A percentile compares a stretch with the other conserved stretches of the same genome.
These are phyloP conservation scores for Trichosporon coremiiforme DNA, from an alignment of 1,284 basidiomycete species.

Conservation along the genomic window DNA sequence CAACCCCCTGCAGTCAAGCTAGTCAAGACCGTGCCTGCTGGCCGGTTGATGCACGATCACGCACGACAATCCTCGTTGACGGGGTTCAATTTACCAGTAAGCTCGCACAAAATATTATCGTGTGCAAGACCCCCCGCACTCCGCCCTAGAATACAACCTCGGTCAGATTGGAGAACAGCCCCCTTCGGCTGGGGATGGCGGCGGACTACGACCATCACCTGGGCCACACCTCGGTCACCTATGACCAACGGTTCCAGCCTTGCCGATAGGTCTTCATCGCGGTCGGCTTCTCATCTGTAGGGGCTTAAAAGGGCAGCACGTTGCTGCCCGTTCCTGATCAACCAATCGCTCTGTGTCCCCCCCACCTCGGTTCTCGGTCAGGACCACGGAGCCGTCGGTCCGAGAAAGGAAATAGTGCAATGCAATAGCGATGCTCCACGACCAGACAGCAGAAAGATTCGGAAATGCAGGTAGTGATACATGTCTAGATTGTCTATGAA, in stretches of 20 bases:
- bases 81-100: too few relatives aligned
- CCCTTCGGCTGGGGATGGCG: neutral
- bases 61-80: neutral
- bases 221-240: slow-evolving; percentile 1
- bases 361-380: neutral
- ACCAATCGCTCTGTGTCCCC: neutral
- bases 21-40: neutral
- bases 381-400: neutral
- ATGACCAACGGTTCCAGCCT: neutral
- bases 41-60: neutral
- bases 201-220: neutral
- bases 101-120: too few relatives aligned
- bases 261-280: neutral
- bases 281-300: neutral
- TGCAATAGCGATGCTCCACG: neutral
- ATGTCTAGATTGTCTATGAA: neutral
- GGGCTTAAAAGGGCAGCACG: neutral
- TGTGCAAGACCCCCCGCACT: neutral
- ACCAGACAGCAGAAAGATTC: too few relatives aligned
- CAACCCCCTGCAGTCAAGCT: too few relatives aligned
- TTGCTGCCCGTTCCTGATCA: neutral
- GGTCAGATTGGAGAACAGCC: neutral
- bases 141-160: neutral
- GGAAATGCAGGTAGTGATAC: neutral
- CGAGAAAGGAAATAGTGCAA: neutral